Evolutionary conservation across 2,329 filamentous ascomycete genomes (phyloP).

Genomic region (Clathrospora elynae): DNA sequence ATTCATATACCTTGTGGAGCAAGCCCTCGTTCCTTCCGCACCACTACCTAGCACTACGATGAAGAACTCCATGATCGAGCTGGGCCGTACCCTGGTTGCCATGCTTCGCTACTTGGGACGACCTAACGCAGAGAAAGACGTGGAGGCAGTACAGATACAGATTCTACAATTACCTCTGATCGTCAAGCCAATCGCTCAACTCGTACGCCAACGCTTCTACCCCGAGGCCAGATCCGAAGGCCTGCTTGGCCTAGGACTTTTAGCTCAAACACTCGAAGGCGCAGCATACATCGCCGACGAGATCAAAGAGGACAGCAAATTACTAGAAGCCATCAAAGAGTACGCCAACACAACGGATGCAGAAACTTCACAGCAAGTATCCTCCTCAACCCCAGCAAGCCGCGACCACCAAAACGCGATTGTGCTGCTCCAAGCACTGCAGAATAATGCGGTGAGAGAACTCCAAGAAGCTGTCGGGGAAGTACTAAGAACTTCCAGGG

Average conservation of each 20-base stretch:
- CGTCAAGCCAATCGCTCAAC: conserved; percentile 39
- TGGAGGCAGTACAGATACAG: conserved; percentile 29
- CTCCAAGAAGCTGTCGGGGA: conserved; percentile 8
- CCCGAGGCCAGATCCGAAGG: conserved; percentile 45
- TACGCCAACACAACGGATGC: conserved; percentile 37
- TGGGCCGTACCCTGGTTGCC: conserved; percentile 38
- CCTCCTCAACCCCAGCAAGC: conserved; percentile 27
- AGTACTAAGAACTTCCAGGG: conserved; percentile 26
- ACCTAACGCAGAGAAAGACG: conserved; percentile 27
- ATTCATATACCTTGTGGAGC: conserved; percentile 37
- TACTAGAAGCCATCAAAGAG: conserved; percentile 44
- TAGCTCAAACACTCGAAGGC: conserved; percentile 40
- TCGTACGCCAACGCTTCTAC: conserved; percentile 45
- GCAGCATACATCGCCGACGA: conserved; percentile 36
- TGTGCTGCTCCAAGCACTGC: conserved; percentile 43
- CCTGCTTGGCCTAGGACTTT: conserved; percentile 42
- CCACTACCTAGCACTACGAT: conserved; percentile 46
- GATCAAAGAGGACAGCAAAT: conserved; percentile 32
- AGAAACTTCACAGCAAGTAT: conserved; percentile 27
- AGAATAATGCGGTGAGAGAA: conserved; percentile 40
- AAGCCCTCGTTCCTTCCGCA: conserved; percentile 37
- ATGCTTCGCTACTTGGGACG: conserved; percentile 27
- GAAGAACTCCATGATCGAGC: conserved; percentile 47
- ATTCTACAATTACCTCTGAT: conserved; percentile 38
- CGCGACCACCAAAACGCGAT: conserved; percentile 46